Evolutionary conservation across 1,139 yeast species (phyloP), one percentile per base, ranked within the genome.

Genomic region (Blastobotrys capitulatus): DNA sequence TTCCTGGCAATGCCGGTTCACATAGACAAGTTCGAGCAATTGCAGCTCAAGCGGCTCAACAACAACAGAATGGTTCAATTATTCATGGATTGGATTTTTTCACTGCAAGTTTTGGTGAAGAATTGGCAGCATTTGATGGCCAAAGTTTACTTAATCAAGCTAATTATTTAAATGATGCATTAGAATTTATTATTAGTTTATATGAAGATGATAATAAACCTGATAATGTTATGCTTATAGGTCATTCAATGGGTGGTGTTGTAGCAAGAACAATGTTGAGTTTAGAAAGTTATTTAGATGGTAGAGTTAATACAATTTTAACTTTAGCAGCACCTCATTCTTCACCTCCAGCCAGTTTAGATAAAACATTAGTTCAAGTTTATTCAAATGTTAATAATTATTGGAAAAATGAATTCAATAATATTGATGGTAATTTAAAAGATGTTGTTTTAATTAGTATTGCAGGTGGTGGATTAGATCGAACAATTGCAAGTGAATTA

Each of bases 1-100:
- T 94, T 38, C 98, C 98, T 0, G 99, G 99, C 0, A 94, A 94
- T 63, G 98, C 98, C 1, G 98, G 99, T 1, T 85, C 95, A 56
- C 89, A 80, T 66, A 79, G 82, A 57, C 99, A 94, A 66, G 95
- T 80, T 10, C 74, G 98, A 50, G 86, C 97, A 1, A 78, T 94
- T 15, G 98, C 97, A 0, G 82, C 97, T 1, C 52, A 62, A 57
- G 60, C 62, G 47, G 61, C 89, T 85, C 1, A 68, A 65, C 71
- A 56, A 90, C 36, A 35, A 32, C 35, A n/a, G 13, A 22, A 16
- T 25, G 36, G 13, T 12, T 13, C n/a, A 8, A n/a, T 36, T 9
- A 39, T 2, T 36, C 10, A 25, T 15, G 47, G 50, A 19, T 44
- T 58, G 16, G 64, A 60, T 38, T 85, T 88, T 64, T 90, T 87